These are phyloP conservation scores for Monosporascus sp. DNA, from an alignment of 2,329 filamentous ascomycete genomes.

Conservation along the genomic window DNA sequence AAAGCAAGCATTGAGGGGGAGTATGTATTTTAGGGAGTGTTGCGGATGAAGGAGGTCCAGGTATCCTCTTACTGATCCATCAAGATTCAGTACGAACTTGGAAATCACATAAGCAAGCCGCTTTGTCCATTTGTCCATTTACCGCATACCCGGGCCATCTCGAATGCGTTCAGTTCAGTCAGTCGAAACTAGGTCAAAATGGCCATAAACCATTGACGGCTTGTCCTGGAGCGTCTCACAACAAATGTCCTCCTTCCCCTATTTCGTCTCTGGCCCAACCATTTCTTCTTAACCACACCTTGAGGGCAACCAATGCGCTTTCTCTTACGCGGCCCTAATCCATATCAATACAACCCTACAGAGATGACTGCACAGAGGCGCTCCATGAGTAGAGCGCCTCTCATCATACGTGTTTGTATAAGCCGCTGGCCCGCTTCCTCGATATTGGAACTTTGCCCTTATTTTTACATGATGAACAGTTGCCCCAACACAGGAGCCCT, in stretches of 20 bases:
- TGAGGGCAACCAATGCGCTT: not conserved
- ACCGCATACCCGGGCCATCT: no score
- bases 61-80: no score
- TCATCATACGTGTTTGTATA: not conserved
- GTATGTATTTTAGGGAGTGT: no score
- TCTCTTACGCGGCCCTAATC: not conserved
- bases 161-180: no score
- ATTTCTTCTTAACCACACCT: not conserved
- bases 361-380: not conserved
- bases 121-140: no score
- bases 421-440: no score
- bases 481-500: not conserved
- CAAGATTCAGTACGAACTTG: no score
- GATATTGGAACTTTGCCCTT: no score
- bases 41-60: no score
- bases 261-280: constrained; percentile 11
- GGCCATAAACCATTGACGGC: not conserved
- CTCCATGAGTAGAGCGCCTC: not conserved
- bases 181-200: no score
- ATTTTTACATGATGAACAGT: not conserved
- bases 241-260: constrained; percentile 1
- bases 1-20: no score
- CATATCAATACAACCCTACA: not conserved
- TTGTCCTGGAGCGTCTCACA: not conserved
- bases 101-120: no score